Conservation (phyloP, 345 rosid species). For the Gossypium rotundifolium region DNA sequence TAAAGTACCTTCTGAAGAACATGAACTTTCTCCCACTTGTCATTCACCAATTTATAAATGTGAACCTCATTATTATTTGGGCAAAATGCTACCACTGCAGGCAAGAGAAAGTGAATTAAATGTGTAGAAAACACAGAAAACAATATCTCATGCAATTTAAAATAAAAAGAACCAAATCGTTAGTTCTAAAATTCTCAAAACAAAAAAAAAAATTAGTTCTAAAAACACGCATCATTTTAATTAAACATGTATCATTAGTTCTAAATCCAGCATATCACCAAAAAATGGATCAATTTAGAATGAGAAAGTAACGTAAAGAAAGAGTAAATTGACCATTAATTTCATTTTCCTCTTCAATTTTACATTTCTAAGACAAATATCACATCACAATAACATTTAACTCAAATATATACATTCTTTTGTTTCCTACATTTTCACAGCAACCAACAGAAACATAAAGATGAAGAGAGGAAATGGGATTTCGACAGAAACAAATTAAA, state of each 20-base stretch:
- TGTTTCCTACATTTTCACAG: not conserved
- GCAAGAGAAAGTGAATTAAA: constrained; percentile 4
- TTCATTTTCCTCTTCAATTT: not conserved
- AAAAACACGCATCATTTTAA: not conserved
- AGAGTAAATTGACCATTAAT: not conserved
- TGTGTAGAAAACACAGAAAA: not conserved
- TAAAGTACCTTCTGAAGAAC: constrained; percentile 38
- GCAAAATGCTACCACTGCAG: constrained; percentile 85
- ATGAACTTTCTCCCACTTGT: constrained; percentile 85
- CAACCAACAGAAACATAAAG: not conserved
- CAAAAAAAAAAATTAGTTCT: not conserved
- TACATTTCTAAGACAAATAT: not conserved
- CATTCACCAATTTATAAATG: constrained; percentile 63
- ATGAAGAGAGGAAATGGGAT: not conserved
- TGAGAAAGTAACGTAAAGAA: not conserved
- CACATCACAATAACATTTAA: not conserved
- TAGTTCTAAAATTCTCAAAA: not conserved
- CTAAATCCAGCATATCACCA: not conserved
- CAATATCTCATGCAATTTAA: not conserved
- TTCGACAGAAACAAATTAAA: not conserved
- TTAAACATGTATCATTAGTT: not conserved
- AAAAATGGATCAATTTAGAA: not conserved
- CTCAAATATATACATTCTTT: not conserved
- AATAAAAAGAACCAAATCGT: not conserved
- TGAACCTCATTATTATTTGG: constrained; percentile 93